These are phyloP conservation scores for Solanum chacoense DNA, from an alignment of 305 asterid genomes.

Conservation along the genomic window DNA sequence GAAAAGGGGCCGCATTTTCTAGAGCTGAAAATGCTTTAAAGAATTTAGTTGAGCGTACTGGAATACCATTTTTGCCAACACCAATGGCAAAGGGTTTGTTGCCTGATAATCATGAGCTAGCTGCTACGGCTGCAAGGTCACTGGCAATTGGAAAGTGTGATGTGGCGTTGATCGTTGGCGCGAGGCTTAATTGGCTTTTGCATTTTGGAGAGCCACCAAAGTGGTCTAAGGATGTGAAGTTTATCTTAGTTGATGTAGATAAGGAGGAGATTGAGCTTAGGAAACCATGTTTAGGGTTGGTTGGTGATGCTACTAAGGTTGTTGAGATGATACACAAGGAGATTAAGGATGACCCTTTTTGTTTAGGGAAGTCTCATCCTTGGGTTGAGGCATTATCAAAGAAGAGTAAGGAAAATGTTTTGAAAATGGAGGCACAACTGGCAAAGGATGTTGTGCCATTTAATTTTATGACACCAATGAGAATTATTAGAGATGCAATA, in stretches of 20 bases:
- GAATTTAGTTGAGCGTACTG: conserved; percentile 50
- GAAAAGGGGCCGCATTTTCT: conserved; percentile 77
- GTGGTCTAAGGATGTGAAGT: conserved; percentile 76
- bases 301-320: conserved; percentile 76
- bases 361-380: conserved; percentile 63
- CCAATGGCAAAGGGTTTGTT: conserved; percentile 88
- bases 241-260: conserved; percentile 54
- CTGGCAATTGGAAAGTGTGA: conserved; percentile 85
- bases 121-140: conserved; percentile 83
- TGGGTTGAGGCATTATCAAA: conserved; percentile 61
- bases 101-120: conserved; percentile 65
- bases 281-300: conserved; percentile 56
- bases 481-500: conserved; percentile 80
- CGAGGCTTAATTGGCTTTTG: conserved; percentile 79
- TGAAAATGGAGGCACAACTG: conserved; percentile 70
- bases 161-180: conserved; percentile 73
- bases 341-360: conserved; percentile 76
- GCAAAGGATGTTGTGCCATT: conserved; percentile 71
- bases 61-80: conserved; percentile 79
- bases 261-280: conserved; percentile 67
- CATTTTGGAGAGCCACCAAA: conserved; percentile 88
- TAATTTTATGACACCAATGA: conserved; percentile 77
- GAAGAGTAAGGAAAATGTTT: conserved; percentile 63
- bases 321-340: conserved; percentile 51
- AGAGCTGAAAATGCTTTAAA: conserved; percentile 55